A percentile compares a stretch with the other conserved stretches of the same genome.
Conservation (phyloP, 441 rosid species). For the Daphne laureola region DNA sequence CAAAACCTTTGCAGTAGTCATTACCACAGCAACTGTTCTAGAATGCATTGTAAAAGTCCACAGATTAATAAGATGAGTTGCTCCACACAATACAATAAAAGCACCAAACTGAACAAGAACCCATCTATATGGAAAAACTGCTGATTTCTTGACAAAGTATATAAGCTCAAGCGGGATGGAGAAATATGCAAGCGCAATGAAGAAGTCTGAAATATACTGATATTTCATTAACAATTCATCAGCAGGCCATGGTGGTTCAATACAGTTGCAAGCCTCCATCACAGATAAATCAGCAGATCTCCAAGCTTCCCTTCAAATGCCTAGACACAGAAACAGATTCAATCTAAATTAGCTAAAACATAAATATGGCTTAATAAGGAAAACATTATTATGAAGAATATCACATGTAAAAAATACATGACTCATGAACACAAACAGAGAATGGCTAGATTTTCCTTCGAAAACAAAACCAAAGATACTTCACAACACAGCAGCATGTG, state of each 20-base stretch:
- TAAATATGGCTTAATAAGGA: too few relatives aligned
- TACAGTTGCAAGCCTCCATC: constrained; percentile 84
- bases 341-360: not conserved
- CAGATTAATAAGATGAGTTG: constrained; percentile 84
- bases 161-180: constrained; percentile 93
- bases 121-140: constrained; percentile 92
- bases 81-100: constrained; percentile 95
- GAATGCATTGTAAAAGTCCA: constrained; percentile 81
- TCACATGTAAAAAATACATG: too few relatives aligned
- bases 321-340: constrained; percentile 18
- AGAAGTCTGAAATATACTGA: constrained; percentile 94
- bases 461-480: too few relatives aligned
- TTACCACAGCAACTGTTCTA: constrained; percentile 72
- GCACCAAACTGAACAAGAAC: constrained; percentile 99
- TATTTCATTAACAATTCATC: constrained; percentile 90
- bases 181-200: constrained; percentile 91
- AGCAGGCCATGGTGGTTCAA: constrained; percentile 89
- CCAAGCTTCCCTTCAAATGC: constrained; percentile 22
- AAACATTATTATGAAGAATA: too few relatives aligned
- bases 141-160: constrained; percentile 94
- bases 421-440: too few relatives aligned
- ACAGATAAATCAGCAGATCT: constrained; percentile 15
- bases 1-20: constrained; percentile 70
- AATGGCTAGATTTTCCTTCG: too few relatives aligned
- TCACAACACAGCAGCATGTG: too few relatives aligned